These are phyloP conservation scores for Nicotiana otophora DNA, from an alignment of 257 asterid genomes.

Conservation along the genomic window DNA sequence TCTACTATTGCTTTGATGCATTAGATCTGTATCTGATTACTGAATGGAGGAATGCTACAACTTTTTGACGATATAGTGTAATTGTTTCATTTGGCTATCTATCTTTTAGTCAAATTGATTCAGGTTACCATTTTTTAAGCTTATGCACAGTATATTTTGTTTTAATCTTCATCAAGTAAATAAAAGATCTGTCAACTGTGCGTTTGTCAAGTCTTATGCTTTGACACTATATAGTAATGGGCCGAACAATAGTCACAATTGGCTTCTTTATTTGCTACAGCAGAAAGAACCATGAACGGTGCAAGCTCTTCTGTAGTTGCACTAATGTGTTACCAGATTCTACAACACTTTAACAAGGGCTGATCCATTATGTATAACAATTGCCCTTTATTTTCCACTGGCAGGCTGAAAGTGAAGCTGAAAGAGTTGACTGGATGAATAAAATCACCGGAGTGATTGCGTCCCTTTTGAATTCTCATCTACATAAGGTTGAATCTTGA, in stretches of 20 bases:
- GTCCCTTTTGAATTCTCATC: conserved; percentile 85
- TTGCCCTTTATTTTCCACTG: conserved; percentile 14
- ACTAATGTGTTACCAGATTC: conserved; percentile 4
- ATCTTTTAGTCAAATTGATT: neutral
- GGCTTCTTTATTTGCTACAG: conserved; percentile 9
- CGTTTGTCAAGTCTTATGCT: neutral
- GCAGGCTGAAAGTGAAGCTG: conserved; percentile 98
- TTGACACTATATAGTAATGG: neutral
- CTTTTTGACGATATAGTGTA: neutral
- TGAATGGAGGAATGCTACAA: neutral
- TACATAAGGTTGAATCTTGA: conserved; percentile 57
- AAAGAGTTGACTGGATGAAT: conserved; percentile 93
- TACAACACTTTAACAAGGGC: neutral
- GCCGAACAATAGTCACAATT: neutral
- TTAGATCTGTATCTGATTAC: conserved; percentile 2
- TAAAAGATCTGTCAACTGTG: conserved; percentile 2
- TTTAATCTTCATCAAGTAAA: neutral
- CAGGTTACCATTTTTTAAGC: neutral
- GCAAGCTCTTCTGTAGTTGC: neutral
- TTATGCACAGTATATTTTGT: neutral
- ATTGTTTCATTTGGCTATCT: neutral
- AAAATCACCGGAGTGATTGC: conserved; percentile 84
- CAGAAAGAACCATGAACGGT: neutral
- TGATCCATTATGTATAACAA: neutral
- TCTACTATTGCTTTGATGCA: neutral